Conservation (phyloP, 1,284 basidiomycete genomes). For the Malassezia equina region DNA sequence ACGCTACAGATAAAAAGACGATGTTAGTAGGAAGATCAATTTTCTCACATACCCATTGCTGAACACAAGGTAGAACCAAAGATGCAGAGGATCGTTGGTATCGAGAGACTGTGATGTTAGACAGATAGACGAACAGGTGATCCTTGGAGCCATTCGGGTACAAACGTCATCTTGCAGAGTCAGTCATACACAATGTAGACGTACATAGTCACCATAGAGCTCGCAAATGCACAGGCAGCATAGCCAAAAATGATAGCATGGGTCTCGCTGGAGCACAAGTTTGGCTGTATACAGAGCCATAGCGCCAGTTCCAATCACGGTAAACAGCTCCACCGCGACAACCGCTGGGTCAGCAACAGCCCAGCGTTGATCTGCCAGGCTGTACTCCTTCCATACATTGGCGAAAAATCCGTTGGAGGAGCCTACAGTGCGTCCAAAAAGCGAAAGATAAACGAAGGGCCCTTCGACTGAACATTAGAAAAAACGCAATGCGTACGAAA, state of each 20-base stretch:
- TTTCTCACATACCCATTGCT: slow-evolving; percentile 9
- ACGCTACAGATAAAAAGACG: neutral
- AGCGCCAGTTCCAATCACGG: slow-evolving; percentile 32
- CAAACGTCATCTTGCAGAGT: slow-evolving; percentile 34
- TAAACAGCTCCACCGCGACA: slow-evolving; percentile 35
- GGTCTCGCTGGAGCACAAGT: slow-evolving; percentile 20
- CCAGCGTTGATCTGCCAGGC: slow-evolving; percentile 35
- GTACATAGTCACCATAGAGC: slow-evolving; percentile 31
- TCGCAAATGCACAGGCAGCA: slow-evolving; percentile 32
- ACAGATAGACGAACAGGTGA: slow-evolving; percentile 2
- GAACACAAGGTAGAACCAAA: slow-evolving; percentile 10
- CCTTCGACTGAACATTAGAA: slow-evolving; percentile 22
- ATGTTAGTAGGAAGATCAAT: neutral
- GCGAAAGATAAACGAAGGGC: slow-evolving; percentile 34
- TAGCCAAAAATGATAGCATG: slow-evolving; percentile 35
- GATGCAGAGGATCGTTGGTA: slow-evolving; percentile 1
- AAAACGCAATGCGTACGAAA: slow-evolving; percentile 9
- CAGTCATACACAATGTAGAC: neutral
- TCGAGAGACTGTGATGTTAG: slow-evolving; percentile 6
- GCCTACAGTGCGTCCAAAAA: slow-evolving; percentile 25
- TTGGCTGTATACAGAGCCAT: slow-evolving; percentile 33
- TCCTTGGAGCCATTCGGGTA: slow-evolving; percentile 35
- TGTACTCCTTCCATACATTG: slow-evolving; percentile 38
- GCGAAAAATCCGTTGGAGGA: slow-evolving; percentile 28
- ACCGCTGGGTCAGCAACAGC: slow-evolving; percentile 29